phyloP scores from a whole-genome alignment of 495 filamentous ascomycete species.

The Penicillium coffeae region DNA sequence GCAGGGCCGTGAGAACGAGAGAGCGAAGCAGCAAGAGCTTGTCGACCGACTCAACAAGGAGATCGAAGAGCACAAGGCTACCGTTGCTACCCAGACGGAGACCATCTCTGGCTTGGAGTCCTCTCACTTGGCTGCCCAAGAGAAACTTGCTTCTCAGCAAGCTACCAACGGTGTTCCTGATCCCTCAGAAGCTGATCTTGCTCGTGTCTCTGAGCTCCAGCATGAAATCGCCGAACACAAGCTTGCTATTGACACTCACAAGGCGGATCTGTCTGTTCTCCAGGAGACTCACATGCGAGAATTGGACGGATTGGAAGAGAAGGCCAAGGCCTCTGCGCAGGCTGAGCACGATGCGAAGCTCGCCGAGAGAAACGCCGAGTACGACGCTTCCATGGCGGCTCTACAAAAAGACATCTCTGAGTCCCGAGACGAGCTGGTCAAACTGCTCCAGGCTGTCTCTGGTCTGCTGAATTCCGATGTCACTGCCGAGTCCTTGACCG shows the following conservation, averaged over 20 bases:
- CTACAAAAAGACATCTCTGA: conserved; percentile 68
- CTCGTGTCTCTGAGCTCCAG: conserved; percentile 55
- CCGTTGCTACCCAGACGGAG: conserved; percentile 58
- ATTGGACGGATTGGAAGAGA: conserved; percentile 44
- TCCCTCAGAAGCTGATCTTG: conserved; percentile 48
- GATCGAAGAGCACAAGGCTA: conserved; percentile 73
- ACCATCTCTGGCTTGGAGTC: conserved; percentile 65
- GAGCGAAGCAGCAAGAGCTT: conserved; percentile 58
- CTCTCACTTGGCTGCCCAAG: conserved; percentile 55
- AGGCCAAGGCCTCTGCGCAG: conserved; percentile 36
- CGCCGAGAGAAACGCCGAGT: conserved; percentile 47
- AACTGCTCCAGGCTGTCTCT: conserved; percentile 51
- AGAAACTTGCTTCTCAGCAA: conserved; percentile 48
- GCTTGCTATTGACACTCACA: conserved; percentile 50
- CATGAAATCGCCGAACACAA: conserved; percentile 52
- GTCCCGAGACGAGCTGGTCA: conserved; percentile 64
- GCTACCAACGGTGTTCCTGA: conserved; percentile 27
- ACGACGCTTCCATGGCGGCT: conserved; percentile 55
- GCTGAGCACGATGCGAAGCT: conserved; percentile 45
- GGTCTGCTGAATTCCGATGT: conserved; percentile 49
- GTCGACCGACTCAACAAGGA: conserved; percentile 65
- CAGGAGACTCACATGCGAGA: conserved; percentile 43
- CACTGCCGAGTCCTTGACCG: conserved; percentile 37
- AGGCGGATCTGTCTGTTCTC: background rate
- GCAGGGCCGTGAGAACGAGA: conserved; percentile 49